These are phyloP conservation scores for Leishmania gerbilli DNA, from an alignment of 208 protist species.

Conservation along the genomic window DNA sequence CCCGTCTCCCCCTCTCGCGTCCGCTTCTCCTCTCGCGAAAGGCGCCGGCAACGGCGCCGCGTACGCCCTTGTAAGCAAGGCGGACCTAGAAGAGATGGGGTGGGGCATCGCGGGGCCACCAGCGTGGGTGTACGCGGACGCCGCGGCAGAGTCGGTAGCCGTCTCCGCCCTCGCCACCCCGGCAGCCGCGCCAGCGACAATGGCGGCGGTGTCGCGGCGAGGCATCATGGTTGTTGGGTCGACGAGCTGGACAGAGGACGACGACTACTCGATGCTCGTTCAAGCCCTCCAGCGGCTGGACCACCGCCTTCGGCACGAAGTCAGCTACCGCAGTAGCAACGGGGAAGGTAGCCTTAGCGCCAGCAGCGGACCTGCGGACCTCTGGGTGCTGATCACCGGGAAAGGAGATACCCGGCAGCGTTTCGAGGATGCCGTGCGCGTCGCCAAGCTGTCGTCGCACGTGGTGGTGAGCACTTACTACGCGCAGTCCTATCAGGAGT, in stretches of 20 bases:
- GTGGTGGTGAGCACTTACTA: conserved; percentile 90
- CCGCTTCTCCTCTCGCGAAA: not conserved
- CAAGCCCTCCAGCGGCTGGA: conserved; percentile 86
- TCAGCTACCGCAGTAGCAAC: conserved; percentile 22
- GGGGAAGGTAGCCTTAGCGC: conserved; percentile 5
- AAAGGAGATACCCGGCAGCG: conserved; percentile 59
- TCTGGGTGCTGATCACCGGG: conserved; percentile 87
- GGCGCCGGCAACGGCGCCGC: not conserved
- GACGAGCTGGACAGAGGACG: conserved; percentile 97
- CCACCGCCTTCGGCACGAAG: conserved; percentile 49
- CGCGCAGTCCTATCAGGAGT: conserved; percentile 92
- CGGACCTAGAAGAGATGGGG: conserved; percentile 21
- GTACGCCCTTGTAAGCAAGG: conserved; percentile 17
- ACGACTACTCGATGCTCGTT: conserved; percentile 96
- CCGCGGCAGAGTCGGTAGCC: conserved; percentile 6
- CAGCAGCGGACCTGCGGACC: conserved; percentile 12
- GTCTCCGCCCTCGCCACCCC: not conserved
- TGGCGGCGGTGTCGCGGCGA: not conserved
- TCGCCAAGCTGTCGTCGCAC: conserved; percentile 55
- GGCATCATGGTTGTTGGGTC: conserved; percentile 89
- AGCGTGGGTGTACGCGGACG: conserved; percentile 52
- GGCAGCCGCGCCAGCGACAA: conserved; percentile 9
- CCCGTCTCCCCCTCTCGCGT: not conserved
- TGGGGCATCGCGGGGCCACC: conserved; percentile 74
- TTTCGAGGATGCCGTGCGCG: conserved; percentile 67